Base-by-base conservation (phyloP, 352 stramenopile species). In the Globisporangium cederbergense region DNA sequence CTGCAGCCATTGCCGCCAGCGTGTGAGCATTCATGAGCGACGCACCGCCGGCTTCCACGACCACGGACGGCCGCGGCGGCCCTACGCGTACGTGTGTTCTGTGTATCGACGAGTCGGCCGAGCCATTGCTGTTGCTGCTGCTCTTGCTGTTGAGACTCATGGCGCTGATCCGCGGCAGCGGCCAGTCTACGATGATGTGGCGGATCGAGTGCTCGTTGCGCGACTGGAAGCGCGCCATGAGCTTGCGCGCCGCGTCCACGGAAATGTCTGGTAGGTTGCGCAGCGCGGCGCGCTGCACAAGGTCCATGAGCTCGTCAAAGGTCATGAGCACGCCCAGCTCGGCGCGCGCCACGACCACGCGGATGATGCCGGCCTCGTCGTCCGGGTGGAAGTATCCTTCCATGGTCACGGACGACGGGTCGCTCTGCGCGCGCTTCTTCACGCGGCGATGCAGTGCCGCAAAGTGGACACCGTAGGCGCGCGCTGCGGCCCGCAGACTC, bases 271-370 rank as follows among this genome's bases (percentile, higher is more conserved):
- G 81, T 16, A 90, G 51, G 38, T 90, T 90, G 10, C 76, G 76
- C 25, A 87, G 58, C 22, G 78, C 78, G 0, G 74, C 61, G 5
- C 78, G 75, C 58, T 86, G 77, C 32, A 90, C 71, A 10, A 90
- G 70, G 51, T 78, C 68, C 65, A 84, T 83, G 40, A 90, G 58
- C 61, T 90, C 81, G 10, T 81, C 77, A 52, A 87, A 88, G 18
- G 75, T 81, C 81, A 90, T 88, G 32, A 86, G 56, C 36, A 90
- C 81, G 22, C 81, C 81, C 46, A 90, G 45, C 54, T 90, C 77
- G 5, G 78, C 78, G 25, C 73, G 78, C 53, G 78, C 78, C 16
- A 83, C 68, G 0, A 90, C 73, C 8, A 90, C 77, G 25, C 77
- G 76, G 64, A 87, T 74, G 55, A 90, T 81, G 0, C 78, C 78